phyloP scores from a whole-genome alignment of 106 monocot genomes.

The Phalaenopsis equestris region DNA sequence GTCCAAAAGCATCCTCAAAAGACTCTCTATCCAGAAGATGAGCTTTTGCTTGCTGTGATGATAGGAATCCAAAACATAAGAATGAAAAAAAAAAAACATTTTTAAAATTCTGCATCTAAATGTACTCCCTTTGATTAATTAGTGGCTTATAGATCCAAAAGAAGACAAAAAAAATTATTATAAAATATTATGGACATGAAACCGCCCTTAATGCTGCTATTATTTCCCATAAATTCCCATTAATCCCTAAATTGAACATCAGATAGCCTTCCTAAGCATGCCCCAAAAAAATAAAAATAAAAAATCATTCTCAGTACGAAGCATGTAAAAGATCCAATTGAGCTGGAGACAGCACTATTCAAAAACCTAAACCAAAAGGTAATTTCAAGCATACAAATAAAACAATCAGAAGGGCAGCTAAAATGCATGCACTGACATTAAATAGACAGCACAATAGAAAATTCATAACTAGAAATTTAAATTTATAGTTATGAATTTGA shows the following conservation, averaged over 20 bases:
- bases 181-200: neutral
- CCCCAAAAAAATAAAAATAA: neutral
- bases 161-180: neutral
- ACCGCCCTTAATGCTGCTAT: neutral
- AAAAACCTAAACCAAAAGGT: neutral
- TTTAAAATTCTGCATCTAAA: neutral
- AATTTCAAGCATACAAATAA: neutral
- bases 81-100: neutral
- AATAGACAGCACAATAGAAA: neutral
- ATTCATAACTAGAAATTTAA: neutral
- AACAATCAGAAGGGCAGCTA: neutral
- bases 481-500: too few species aligned
- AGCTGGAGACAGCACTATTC: neutral
- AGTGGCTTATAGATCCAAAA: neutral
- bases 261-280: neutral
- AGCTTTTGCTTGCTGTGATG: constrained; percentile 66
- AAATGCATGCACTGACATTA: neutral
- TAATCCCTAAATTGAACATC: neutral
- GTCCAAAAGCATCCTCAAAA: constrained; percentile 92
- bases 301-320: neutral
- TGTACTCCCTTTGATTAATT: neutral
- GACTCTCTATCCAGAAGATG: constrained; percentile 78
- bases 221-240: neutral
- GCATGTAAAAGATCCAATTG: neutral
- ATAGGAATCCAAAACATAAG: neutral